Evolutionary conservation across 2,329 filamentous ascomycete species (phyloP), one percentile per base, ranked within the genome.

Genomic region (Canariomyces notabilis): DNA sequence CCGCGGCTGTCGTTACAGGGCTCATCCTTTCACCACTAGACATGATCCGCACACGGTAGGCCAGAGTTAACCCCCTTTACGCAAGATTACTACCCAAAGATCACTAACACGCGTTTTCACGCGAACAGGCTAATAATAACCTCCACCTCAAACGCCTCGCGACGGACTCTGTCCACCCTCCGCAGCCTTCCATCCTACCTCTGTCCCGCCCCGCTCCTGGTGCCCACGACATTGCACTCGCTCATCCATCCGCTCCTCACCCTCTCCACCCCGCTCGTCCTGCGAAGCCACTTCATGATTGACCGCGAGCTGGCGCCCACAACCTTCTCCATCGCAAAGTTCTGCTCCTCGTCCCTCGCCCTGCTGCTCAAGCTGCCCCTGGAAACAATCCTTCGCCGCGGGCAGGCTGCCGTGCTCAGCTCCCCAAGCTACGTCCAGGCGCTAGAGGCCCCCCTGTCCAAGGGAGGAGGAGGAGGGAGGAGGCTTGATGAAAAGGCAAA

Each of bases 381-480:
- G 4, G 93, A 98, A 67, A 97, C 91, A 1, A 86, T 95, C 14
- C 76, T 97, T 6, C 83, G 93, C 38, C 81, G 93, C 49, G 91
- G 88, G 5, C 93, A 98, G 66, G 84, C 93, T 49, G 75, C 83
- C 2, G 81, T 89, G 1, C 74, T 88, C 37, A 75, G 75, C 14
- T 74, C 74, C 12, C 74, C 75, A 1, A 59, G 68, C 9, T 77
- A 80, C 46, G 54, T 76, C 2, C 63, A 65, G 9, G 77, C 80
- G 0, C 65, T 79, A 3, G 69, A 74, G 11, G 44, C 37, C n/a
- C 37, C 26, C 20, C 22, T 23, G 35, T 42, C 16, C 16, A 16
- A n/a, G 38, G 38, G 20, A 36, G 20, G 32, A 2, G 22, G 21
- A 12, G 6, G 33, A 1, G 48, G 49, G 15, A 52, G 41, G 42